Conservation (phyloP, 2,329 filamentous ascomycete species). For the Diplocarpon mali region DNA sequence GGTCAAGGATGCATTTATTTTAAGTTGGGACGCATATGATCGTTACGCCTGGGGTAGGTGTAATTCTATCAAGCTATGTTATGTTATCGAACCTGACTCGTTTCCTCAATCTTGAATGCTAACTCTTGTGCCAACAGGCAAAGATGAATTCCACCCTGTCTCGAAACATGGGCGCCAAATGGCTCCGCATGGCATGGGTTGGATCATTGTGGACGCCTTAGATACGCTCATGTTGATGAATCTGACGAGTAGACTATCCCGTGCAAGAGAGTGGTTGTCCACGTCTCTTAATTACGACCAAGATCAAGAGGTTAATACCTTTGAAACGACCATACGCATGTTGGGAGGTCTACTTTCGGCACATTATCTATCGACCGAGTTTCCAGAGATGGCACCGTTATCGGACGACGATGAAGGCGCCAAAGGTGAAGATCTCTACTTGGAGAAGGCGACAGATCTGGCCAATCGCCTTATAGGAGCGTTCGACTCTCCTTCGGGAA, state of each 20-base stretch:
- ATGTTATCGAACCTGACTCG: not conserved
- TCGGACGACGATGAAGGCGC: constrained; percentile 59
- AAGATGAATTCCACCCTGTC: constrained; percentile 78
- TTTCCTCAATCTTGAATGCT: constrained; percentile 13
- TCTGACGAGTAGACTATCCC: constrained; percentile 69
- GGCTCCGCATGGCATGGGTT: constrained; percentile 80
- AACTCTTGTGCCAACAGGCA: constrained; percentile 39
- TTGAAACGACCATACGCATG: constrained; percentile 97
- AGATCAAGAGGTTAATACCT: constrained; percentile 91
- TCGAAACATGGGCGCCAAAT: constrained; percentile 73
- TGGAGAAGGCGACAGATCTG: constrained; percentile 91
- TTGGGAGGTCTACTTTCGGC: constrained; percentile 85
- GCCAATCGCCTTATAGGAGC: constrained; percentile 79
- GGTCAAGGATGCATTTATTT: constrained; percentile 79
- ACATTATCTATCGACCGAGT: constrained; percentile 83
- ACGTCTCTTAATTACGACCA: constrained; percentile 76
- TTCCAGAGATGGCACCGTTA: constrained; percentile 68
- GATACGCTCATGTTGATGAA: constrained; percentile 99
- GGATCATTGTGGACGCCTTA: constrained; percentile 94
- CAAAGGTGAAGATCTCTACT: constrained; percentile 78
- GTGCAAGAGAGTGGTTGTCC: constrained; percentile 83
- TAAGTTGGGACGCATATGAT: constrained; percentile 90
- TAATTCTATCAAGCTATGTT: not conserved
- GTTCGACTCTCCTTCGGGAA: constrained; percentile 75
- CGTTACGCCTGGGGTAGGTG: constrained; percentile 79